Evolutionary conservation across 306 rosid species (phyloP), one percentile per base, ranked within the genome.

Genomic region (Cercis canadensis): DNA sequence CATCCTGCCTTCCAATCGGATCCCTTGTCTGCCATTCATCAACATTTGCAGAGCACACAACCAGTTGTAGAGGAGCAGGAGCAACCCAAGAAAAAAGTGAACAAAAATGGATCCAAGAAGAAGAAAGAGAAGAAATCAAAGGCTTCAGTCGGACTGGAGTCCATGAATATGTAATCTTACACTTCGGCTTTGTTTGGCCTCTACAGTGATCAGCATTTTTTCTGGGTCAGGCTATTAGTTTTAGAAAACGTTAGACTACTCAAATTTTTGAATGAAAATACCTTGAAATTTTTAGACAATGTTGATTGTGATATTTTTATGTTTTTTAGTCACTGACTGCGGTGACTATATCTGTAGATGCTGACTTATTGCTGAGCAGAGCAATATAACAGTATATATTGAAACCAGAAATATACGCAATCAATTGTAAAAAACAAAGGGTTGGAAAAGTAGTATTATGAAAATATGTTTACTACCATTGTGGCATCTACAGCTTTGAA

Each of bases 71-170:
- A 82, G 58, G 89, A 37, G 29, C 29, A 24, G 6, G 43, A 82
- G 70, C 82, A 83, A 70, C 90, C 80, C 14, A 86, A 81, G 91
- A 82, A 81, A 62, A 88, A 62, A 51, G 74, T 31, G 47, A 89
- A 86, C 64, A 84, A 72, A 80, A 87, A 82, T 66, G 92, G 92
- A 65, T 86, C 95, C 62, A 80, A 47, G 77, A 90, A 87, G 82
- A 81, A 51, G 65, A 88, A 85, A 55, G 73, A 62, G 76, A 88
- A 87, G 61, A 93, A 78, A 70, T 77, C 70, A 6, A 79, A 82
- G 84, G 84, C 82, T 66, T 57, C 65, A 29, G 45, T 75, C 29
- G 83, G 75, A 63, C 46, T 71, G 52, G 67, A 80, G 77, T 76
- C 87, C 56, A 90, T 87, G 97, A 86, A 82, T 43, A 65, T 83